Evolutionary conservation across 1,284 basidiomycete genomes (phyloP).

Genomic region (Phellinidium pouzarii): DNA sequence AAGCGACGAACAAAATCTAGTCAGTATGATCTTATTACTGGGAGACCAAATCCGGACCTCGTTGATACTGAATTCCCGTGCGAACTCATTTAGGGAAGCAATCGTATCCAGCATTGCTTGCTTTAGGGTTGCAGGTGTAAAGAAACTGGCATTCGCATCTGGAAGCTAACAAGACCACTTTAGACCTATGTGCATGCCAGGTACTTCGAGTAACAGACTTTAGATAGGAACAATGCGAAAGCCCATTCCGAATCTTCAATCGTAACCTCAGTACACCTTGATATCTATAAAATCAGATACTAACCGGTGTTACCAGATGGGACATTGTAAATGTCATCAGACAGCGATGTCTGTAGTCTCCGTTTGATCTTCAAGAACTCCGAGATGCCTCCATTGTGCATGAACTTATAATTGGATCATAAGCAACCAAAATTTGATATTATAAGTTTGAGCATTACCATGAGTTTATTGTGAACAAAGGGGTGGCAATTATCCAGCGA

Average conservation of each 20-base stretch:
- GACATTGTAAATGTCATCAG: slow-evolving; percentile 79
- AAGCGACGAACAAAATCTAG: slow-evolving; percentile 14
- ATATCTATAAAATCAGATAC: slow-evolving; percentile 18
- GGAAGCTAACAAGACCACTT: slow-evolving; percentile 50
- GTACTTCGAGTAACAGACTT: slow-evolving; percentile 37
- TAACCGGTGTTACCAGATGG: slow-evolving; percentile 89
- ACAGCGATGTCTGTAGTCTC: slow-evolving; percentile 62
- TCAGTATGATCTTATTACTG: background rate
- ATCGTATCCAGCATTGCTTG: slow-evolving; percentile 88
- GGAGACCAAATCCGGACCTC: slow-evolving; percentile 41
- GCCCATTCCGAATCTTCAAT: slow-evolving; percentile 87
- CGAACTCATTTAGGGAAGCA: slow-evolving; percentile 66
- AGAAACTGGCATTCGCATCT: slow-evolving; percentile 66
- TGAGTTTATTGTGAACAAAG: slow-evolving; percentile 80
- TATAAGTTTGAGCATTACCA: slow-evolving; percentile 69
- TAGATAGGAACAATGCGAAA: slow-evolving; percentile 85
- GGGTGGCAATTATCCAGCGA: slow-evolving; percentile 95
- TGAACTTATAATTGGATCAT: slow-evolving; percentile 52
- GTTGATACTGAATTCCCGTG: slow-evolving; percentile 65
- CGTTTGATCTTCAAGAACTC: slow-evolving; percentile 81
- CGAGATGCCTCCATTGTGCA: slow-evolving; percentile 91
- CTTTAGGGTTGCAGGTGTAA: slow-evolving; percentile 57
- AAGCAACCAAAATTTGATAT: background rate
- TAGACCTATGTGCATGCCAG: slow-evolving; percentile 4
- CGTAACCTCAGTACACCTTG: slow-evolving; percentile 3